Conservation (phyloP, 2,329 filamentous ascomycete genomes). For the Aspergillus sp. region DNA sequence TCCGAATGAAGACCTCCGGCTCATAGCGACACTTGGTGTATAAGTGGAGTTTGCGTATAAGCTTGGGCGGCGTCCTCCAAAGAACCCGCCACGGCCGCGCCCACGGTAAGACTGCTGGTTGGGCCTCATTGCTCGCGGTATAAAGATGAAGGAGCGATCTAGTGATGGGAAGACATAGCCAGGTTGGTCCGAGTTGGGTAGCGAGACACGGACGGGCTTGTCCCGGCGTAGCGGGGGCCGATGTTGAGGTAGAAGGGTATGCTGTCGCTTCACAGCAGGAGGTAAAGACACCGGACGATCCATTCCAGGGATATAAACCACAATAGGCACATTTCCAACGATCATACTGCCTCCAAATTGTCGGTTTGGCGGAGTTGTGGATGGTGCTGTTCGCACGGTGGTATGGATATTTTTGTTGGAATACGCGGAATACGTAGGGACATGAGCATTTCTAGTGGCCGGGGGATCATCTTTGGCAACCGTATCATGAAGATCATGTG, state of each 20-base stretch:
- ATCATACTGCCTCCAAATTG: conserved; percentile 82
- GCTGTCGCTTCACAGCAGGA: conserved; percentile 80
- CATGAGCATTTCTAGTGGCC: conserved; percentile 35
- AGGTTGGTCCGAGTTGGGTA: conserved; percentile 72
- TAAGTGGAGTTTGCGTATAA: conserved; percentile 80
- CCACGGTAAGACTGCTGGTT: conserved; percentile 80
- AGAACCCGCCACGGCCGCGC: conserved; percentile 71
- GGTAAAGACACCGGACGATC: conserved; percentile 71
- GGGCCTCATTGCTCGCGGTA: conserved; percentile 87
- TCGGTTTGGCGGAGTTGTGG: conserved; percentile 70
- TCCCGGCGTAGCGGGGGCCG: conserved; percentile 91
- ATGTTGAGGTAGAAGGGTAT: conserved; percentile 93
- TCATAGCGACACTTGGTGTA: conserved; percentile 84
- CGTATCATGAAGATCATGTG: conserved; percentile 90
- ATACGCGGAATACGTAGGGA: conserved; percentile 33
- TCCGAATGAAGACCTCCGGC: conserved; percentile 79
- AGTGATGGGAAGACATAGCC: conserved; percentile 89
- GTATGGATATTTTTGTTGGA: conserved; percentile 43
- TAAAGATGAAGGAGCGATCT: conserved; percentile 97
- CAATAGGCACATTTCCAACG: conserved; percentile 82
- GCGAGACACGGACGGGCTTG: conserved; percentile 91
- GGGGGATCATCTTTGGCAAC: conserved; percentile 48
- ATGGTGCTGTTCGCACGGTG: conserved; percentile 52
- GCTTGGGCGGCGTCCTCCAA: conserved; percentile 70
- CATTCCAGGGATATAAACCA: conserved; percentile 79